These are phyloP conservation scores for Hansenula lynferdii DNA, from an alignment of 1,139 yeast species.

Conservation along the genomic window DNA sequence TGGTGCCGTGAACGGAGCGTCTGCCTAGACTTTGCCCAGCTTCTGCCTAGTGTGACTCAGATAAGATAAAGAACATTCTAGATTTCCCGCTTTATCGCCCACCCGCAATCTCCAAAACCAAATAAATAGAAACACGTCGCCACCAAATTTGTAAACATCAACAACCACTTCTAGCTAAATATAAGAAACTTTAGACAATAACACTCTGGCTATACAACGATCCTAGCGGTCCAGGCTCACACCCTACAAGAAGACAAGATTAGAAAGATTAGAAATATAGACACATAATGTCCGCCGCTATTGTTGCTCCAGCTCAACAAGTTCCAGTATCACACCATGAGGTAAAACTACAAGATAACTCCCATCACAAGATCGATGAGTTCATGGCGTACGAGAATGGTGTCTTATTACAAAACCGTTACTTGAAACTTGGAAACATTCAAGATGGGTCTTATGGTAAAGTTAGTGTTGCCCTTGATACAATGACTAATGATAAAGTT, in stretches of 20 bases:
- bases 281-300: background rate
- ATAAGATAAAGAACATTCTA: background rate
- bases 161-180: no score
- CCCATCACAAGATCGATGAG: conserved; percentile 7
- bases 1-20: no score
- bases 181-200: no score
- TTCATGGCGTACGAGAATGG: conserved; percentile 31
- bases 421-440: conserved; percentile 55
- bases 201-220: no score
- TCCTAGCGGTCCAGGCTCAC: no score
- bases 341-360: no score
- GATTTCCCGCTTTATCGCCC: no score
- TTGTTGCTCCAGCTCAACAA: background rate
- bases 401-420: conserved; percentile 45
- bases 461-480: conserved; percentile 70
- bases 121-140: no score
- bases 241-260: no score
- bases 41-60: no score
- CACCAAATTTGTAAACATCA: background rate
- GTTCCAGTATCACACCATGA: background rate
- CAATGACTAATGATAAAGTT: conserved; percentile 37
- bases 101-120: no score
- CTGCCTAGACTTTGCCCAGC: background rate
- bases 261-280: background rate
- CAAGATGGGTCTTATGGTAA: conserved; percentile 84